Percentiles rank a stretch among this genome's conserved stretches.
phyloP scores from a whole-genome alignment of 2,329 filamentous ascomycete genomes.

The Penicillium sp. region DNA sequence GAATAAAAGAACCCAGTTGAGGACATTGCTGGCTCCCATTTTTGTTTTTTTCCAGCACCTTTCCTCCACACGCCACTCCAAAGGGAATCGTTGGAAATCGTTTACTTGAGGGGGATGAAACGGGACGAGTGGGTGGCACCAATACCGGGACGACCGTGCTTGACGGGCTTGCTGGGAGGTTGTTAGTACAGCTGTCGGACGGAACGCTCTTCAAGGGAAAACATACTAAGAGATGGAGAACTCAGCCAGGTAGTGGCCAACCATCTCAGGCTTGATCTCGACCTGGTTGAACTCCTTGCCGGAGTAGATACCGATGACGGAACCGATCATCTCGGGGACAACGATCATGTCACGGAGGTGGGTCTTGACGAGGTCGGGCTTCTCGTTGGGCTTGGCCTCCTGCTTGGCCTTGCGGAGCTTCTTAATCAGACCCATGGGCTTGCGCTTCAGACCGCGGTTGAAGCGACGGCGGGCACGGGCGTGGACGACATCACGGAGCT shows the following conservation, averaged over 20 bases:
- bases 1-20: conserved; percentile 34
- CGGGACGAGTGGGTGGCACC: conserved; percentile 99
- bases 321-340: conserved; percentile 99
- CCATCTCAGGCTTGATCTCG: conserved; percentile 99
- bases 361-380: conserved; percentile 98
- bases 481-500: conserved; percentile 99
- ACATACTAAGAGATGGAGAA: conserved; percentile 99
- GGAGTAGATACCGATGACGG: conserved; percentile 98
- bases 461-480: conserved; percentile 96
- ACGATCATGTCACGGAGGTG: conserved; percentile 99
- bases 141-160: conserved; percentile 99
- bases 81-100: conserved; percentile 36
- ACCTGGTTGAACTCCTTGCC: conserved; percentile 99
- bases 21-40: conserved; percentile 26
- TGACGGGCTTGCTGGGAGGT: conserved; percentile 83
- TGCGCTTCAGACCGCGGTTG: conserved; percentile 99
- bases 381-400: conserved; percentile 98
- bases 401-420: conserved; percentile 99
- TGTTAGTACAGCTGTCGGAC: conserved; percentile 45
- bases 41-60: conserved; percentile 32
- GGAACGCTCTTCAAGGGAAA: conserved; percentile 6
- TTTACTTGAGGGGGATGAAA: conserved; percentile 99
- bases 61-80: conserved; percentile 36
- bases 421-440: conserved; percentile 99
- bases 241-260: conserved; percentile 98